Percentiles rank a stretch among this genome's conserved stretches.
phyloP scores from a whole-genome alignment of 495 filamentous ascomycete genomes.

The Lophiotrema nucula region DNA sequence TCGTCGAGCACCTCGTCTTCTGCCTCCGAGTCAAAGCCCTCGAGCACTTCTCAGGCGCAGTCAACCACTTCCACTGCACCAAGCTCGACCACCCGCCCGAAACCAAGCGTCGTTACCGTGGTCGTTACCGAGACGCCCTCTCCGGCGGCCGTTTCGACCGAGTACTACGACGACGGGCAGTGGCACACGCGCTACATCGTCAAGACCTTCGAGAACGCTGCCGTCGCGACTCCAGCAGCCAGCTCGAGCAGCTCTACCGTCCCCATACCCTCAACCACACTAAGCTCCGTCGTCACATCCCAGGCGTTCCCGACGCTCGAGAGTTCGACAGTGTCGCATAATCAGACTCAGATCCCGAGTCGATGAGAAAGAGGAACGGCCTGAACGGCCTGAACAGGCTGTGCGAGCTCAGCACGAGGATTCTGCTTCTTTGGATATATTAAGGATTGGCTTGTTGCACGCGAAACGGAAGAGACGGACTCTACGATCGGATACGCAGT shows the following conservation, averaged over 20 bases:
- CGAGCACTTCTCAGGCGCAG: background rate
- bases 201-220: conserved; percentile 22
- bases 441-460: too few relatives aligned
- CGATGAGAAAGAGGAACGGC: too few relatives aligned
- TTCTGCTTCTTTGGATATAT: too few relatives aligned
- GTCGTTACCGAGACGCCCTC: conserved; percentile 10
- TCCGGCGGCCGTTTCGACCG: conserved; percentile 10
- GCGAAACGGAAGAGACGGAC: background rate
- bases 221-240: background rate
- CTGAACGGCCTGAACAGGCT: too few relatives aligned
- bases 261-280: background rate
- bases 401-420: too few relatives aligned
- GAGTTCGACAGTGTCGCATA: background rate
- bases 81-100: background rate
- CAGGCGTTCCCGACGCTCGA: background rate
- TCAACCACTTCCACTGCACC: background rate
- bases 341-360: background rate
- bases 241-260: background rate
- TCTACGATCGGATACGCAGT: too few relatives aligned
- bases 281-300: background rate
- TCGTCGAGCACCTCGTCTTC: background rate
- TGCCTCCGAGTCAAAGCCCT: background rate
- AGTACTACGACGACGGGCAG: conserved; percentile 34
- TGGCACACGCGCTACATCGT: conserved; percentile 32
- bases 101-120: conserved; percentile 12